Percentiles rank a stretch among this genome's conserved stretches.
These are phyloP conservation scores for Scutellaria barbata DNA, from an alignment of 257 asterid species.

Conservation along the genomic window DNA sequence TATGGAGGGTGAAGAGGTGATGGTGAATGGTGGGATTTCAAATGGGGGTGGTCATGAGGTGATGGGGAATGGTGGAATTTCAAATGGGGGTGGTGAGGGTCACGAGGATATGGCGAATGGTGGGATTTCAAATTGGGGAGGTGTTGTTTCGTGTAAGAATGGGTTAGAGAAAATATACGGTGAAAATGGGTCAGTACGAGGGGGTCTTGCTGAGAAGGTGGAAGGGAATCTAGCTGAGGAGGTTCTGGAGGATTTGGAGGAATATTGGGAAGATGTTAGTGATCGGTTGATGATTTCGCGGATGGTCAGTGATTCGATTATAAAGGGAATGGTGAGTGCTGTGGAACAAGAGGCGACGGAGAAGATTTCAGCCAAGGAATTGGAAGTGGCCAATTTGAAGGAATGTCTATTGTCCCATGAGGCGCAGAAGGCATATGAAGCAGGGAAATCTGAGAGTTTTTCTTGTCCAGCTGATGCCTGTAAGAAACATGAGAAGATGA, in stretches of 20 bases:
- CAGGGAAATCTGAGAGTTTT: constrained; percentile 28
- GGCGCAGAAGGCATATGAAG: constrained; percentile 22
- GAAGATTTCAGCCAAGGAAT: constrained; percentile 62
- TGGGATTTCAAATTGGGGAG: constrained; percentile 34
- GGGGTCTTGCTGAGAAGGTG: constrained; percentile 39
- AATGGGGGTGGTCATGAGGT: constrained; percentile 26
- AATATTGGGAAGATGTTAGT: constrained; percentile 66
- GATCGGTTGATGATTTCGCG: constrained; percentile 66
- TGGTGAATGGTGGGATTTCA: constrained; percentile 35
- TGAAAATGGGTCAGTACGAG: constrained; percentile 36
- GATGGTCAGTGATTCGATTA: constrained; percentile 84
- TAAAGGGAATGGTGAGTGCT: constrained; percentile 86
- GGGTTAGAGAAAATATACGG: constrained; percentile 31
- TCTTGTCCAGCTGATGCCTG: constrained; percentile 38
- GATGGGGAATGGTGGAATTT: too few species aligned
- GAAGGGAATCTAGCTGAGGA: constrained; percentile 59
- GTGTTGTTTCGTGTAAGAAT: constrained; percentile 27
- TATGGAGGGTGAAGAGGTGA: constrained; percentile 51
- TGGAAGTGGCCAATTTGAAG: constrained; percentile 61
- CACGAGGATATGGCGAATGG: constrained; percentile 42
- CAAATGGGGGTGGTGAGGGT: constrained; percentile 25
- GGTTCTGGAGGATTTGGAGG: constrained; percentile 71
- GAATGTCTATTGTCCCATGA: constrained; percentile 40
- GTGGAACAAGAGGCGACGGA: constrained; percentile 81
- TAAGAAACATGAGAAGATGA: constrained; percentile 46